Evolutionary conservation across 495 filamentous ascomycete species (phyloP), one percentile per base, ranked within the genome.

Genomic region (Rhizodiscina lignyota): DNA sequence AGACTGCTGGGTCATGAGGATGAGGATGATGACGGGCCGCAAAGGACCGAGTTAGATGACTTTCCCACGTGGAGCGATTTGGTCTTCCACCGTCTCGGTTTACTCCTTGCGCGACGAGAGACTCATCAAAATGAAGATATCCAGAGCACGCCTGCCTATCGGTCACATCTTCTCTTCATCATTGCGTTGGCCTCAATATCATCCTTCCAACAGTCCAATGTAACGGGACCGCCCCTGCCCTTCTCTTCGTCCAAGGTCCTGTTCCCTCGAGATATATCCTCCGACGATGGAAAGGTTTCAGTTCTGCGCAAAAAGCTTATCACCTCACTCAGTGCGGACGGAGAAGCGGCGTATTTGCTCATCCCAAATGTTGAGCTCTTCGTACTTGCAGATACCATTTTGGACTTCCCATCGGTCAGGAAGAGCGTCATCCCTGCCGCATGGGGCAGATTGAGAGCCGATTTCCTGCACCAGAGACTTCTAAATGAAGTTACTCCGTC

Each of bases 141-240:
- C 3, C 16, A 32, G n/a, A 40, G 45, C 33, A 34, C 41, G 18
- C 34, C 49, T 2, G 44, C 53, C 1, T 53, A 55, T 37, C 47
- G 43, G 4, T 52, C 54, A 32, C 39, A 51, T 35, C 32, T 56
- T 13, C 48, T 74, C 21, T 53, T 77, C 30, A 54, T 66, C 17
- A 56, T 89, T 30, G 84, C 72, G 15, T 58, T 78, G 12, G 75
- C 77, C 1, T 75, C 83, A 0, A 62, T 94, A 16, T 67, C 80
- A 47, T 69, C 72, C n/a, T 96, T 96, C 53, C 53, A 94, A 16
- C 89, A 96, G 44, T 74, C 75, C 1, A 96, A 83, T 53, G 79
- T 94, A 34, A 94, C 89, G 11, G 89, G 89, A 0, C 91, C 86
- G 17, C 72, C 75, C 0, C 58, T 83, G n/a, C 49, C 59, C 0